phyloP scores from a whole-genome alignment of 2,329 filamentous ascomycete genomes.

The Graphilbum sp. region DNA sequence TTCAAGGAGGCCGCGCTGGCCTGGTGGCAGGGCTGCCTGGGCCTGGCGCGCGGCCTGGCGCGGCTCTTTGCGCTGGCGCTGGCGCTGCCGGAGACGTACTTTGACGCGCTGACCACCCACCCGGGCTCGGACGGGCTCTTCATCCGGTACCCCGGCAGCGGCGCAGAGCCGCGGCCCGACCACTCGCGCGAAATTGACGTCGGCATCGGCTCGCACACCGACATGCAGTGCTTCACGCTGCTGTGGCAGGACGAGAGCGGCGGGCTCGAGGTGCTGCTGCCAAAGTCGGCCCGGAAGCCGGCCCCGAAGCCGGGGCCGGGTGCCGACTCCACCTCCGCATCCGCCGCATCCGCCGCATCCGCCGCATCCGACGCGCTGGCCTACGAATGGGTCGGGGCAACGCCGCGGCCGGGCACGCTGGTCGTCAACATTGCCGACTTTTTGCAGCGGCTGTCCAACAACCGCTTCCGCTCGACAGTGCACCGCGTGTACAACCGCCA shows the following conservation, averaged over 20 bases:
- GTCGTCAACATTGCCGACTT: constrained; percentile 38
- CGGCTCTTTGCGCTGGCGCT: constrained; percentile 11
- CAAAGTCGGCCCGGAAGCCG: not conserved
- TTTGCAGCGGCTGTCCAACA: constrained; percentile 32
- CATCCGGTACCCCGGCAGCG: constrained; percentile 11
- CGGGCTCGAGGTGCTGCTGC: constrained; percentile 22
- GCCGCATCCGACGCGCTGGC: constrained; percentile 15
- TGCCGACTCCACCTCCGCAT: too few species aligned
- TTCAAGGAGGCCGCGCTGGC: constrained; percentile 10
- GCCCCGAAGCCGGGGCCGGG: too few species aligned
- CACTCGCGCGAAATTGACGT: constrained; percentile 13
- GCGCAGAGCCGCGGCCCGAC: constrained; percentile 11
- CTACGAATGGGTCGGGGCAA: constrained; percentile 21
- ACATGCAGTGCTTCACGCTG: constrained; percentile 32
- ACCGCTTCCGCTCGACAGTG: constrained; percentile 29
- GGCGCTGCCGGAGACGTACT: constrained; percentile 15
- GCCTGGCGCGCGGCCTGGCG: constrained; percentile 10
- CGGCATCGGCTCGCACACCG: constrained; percentile 29
- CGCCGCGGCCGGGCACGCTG: constrained; percentile 27
- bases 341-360: too few species aligned
- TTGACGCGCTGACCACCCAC: constrained; percentile 21
- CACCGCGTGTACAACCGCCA: constrained; percentile 31
- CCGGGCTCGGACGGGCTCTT: constrained; percentile 15
- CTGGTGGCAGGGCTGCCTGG: constrained; percentile 12
- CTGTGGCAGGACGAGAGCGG: constrained; percentile 28